Percentiles rank a stretch among this genome's conserved stretches.
phyloP scores from a whole-genome alignment of 371 early-diverging fungal genomes.

The Fennellomyces sp. region DNA sequence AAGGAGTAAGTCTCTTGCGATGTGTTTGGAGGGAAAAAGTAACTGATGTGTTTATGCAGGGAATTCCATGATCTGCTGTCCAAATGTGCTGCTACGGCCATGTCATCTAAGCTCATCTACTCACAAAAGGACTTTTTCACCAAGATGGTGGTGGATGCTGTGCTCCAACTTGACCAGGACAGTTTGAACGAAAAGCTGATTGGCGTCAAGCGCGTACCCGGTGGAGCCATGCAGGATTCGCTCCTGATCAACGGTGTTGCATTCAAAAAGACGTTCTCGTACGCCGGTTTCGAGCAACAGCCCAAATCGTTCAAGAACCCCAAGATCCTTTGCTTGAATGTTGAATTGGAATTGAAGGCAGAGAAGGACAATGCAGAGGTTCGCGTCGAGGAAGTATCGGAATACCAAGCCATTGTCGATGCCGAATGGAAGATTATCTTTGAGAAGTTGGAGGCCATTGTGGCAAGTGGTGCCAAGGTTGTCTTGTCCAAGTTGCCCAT shows the following conservation, averaged over 20 bases:
- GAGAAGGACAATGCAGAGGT: conserved; percentile 99
- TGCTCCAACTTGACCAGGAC: conserved; percentile 90
- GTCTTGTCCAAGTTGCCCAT: conserved; percentile 99
- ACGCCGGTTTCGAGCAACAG: conserved; percentile 99
- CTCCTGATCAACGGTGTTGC: conserved; percentile 97
- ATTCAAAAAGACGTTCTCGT: conserved; percentile 99
- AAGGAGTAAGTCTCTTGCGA: conserved; percentile 56
- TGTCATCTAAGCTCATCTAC: conserved; percentile 99
- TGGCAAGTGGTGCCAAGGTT: conserved; percentile 98
- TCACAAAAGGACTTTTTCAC: conserved; percentile 98
- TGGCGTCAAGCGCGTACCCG: conserved; percentile 98
- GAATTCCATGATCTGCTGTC: conserved; percentile 92
- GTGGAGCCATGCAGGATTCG: conserved; percentile 99
- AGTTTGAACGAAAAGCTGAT: conserved; percentile 94
- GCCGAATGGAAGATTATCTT: conserved; percentile 99
- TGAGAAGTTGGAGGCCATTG: conserved; percentile 98
- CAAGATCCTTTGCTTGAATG: conserved; percentile 94
- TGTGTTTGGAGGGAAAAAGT: not conserved
- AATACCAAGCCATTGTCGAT: conserved; percentile 99
- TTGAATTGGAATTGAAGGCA: conserved; percentile 99
- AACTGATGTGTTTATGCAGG: conserved; percentile 17
- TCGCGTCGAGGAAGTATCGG: conserved; percentile 93
- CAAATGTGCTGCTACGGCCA: conserved; percentile 97
- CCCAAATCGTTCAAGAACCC: conserved; percentile 97
- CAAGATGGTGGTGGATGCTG: conserved; percentile 99